A percentile compares a stretch with the other conserved stretches of the same genome.
Evolutionary conservation across 495 filamentous ascomycete genomes (phyloP).

Genomic region (Pyrenula massariospora): DNA sequence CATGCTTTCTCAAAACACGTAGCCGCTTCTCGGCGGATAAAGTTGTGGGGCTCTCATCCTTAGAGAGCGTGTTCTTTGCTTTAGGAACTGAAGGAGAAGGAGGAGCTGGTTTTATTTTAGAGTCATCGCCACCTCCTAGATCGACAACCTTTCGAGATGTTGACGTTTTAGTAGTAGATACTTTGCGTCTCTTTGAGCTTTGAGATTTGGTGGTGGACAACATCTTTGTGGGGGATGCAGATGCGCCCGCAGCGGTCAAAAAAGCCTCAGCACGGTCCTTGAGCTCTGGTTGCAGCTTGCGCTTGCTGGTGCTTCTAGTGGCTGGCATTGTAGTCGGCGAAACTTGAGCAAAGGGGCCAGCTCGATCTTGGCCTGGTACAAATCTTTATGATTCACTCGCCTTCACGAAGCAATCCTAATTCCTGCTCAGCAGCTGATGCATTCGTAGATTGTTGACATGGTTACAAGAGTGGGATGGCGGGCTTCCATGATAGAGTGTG

Average conservation of each 20-base stretch:
- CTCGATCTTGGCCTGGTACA: too few species aligned
- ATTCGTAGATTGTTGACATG: too few species aligned
- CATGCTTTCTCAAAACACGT: conserved; percentile 21
- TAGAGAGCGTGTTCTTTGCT: neutral
- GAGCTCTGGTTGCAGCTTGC: neutral
- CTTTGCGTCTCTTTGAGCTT: neutral
- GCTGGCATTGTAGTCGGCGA: neutral
- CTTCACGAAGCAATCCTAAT: too few species aligned
- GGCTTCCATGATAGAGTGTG: too few species aligned
- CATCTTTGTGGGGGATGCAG: neutral
- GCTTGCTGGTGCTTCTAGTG: neutral
- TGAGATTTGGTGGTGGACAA: neutral
- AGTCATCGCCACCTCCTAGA: neutral
- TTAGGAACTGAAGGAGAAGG: neutral
- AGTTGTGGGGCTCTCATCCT: neutral
- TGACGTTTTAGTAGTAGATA: neutral
- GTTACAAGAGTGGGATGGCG: too few species aligned
- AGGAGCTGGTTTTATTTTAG: neutral
- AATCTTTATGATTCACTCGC: too few species aligned
- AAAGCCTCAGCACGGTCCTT: neutral
- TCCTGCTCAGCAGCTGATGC: too few species aligned
- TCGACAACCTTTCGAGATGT: neutral
- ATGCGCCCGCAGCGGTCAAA: neutral
- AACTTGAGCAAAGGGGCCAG: too few species aligned
- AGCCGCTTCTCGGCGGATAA: conserved; percentile 22